Evolutionary conservation across 1,284 basidiomycete species (phyloP), one percentile per base, ranked within the genome.

Genomic region (Melampsora larici-populina): DNA sequence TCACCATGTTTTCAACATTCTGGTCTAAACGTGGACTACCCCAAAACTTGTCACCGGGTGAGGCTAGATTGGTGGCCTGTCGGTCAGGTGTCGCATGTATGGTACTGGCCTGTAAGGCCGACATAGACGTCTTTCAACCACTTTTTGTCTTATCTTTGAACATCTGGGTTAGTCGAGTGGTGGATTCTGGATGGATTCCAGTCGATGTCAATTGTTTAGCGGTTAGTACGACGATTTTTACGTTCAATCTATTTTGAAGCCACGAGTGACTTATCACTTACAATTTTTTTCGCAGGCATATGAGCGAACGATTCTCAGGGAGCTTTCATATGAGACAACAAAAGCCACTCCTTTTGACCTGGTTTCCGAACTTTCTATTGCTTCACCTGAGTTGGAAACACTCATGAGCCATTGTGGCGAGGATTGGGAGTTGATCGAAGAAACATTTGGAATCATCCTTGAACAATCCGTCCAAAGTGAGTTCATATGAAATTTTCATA

Each of bases 291-390:
- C 13, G 13, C 29, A 64, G 62, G 33, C 24, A 31, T 64, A 24
- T 64, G 62, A 64, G 62, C 26, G 33, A 33, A 64, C 21, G 2
- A 64, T 64, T 31, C 29, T 64, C 6, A 6, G 29, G 29, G 26
- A 29, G 18, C 33, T 64, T 31, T 7, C 21, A 6, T 64, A 36
- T 13, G 21, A 36, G 7, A 36, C 33, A 8, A 64, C 62, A 18
- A 21, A 31, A 8, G n/a, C 62, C 13, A 64, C 62, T 6, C 62
- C 62, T 8, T 64, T 64, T 64, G 62, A 64, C 18, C n/a, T 64
- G 5, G 26, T 64, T 29, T 64, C 62, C 29, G 62, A 64, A 36
- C 62, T 64, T 29, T 18, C 62, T 21, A 64, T 64, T 64, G 62
- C 62, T 64, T 29, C 21, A 31, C 24, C 62, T 21, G 29, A 31